phyloP scores from a whole-genome alignment of 1,139 yeast genomes.

The Yamadazyma spencermartinsiae region DNA sequence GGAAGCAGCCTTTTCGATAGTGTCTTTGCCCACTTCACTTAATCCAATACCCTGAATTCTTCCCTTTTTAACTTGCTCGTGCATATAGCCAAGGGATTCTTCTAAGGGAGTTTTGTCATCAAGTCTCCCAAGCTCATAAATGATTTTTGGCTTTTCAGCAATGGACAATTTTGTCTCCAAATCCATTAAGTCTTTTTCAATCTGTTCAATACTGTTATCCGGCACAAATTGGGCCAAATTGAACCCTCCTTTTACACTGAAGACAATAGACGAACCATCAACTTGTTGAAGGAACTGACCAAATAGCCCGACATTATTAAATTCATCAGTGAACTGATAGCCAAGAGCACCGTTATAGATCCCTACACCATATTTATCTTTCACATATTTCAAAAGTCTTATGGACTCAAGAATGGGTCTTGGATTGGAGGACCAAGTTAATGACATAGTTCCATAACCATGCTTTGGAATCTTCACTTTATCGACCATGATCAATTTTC shows the following conservation, averaged over 20 bases:
- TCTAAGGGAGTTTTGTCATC: constrained; percentile 50
- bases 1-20: constrained; percentile 54
- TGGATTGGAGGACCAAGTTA: constrained; percentile 55
- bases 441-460: constrained; percentile 67
- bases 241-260: constrained; percentile 52
- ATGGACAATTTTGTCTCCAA: neutral
- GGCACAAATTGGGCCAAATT: constrained; percentile 15
- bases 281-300: constrained; percentile 5
- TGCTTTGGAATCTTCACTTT: constrained; percentile 25
- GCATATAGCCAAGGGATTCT: constrained; percentile 48
- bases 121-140: constrained; percentile 71
- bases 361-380: constrained; percentile 44
- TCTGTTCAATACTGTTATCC: constrained; percentile 48
- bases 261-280: constrained; percentile 36
- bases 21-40: constrained; percentile 63
- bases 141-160: constrained; percentile 37
- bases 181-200: constrained; percentile 41
- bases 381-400: constrained; percentile 47
- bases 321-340: constrained; percentile 47
- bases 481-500: neutral
- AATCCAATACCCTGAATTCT: constrained; percentile 64
- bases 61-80: constrained; percentile 53
- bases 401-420: constrained; percentile 47
- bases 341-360: constrained; percentile 77
- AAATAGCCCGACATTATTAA: constrained; percentile 7